These are phyloP conservation scores for Cicer yamashitae DNA, from an alignment of 306 rosid species.

Conservation along the genomic window DNA sequence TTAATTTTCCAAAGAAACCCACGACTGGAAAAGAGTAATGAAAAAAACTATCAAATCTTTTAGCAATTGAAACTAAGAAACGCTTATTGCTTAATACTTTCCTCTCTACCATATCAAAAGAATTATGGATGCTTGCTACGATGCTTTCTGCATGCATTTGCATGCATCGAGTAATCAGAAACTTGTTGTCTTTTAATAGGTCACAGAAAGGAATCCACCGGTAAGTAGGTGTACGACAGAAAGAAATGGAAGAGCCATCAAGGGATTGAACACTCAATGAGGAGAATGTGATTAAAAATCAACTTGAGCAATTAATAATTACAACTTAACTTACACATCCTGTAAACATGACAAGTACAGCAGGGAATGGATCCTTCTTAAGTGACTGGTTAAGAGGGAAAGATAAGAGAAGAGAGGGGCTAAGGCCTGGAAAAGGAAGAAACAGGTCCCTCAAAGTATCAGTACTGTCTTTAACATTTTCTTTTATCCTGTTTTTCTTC, in stretches of 20 bases:
- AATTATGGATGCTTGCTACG: background rate
- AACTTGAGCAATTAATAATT: background rate
- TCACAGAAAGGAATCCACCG: background rate
- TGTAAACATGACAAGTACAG: background rate
- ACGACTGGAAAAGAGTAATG: background rate
- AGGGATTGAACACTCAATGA: background rate
- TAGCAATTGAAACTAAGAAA: constrained; percentile 7
- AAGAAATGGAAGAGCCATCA: background rate
- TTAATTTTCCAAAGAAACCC: constrained; percentile 25
- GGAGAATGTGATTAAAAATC: constrained; percentile 3
- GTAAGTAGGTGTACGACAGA: background rate
- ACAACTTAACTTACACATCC: background rate
- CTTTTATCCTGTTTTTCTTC: background rate
- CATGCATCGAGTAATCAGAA: background rate
- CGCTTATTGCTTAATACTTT: background rate
- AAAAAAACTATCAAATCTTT: background rate
- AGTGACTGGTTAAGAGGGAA: constrained; percentile 1
- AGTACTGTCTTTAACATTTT: background rate
- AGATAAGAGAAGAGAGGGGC: background rate
- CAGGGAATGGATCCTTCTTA: background rate
- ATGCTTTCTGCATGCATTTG: background rate
- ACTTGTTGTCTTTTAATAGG: background rate
- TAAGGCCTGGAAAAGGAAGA: background rate
- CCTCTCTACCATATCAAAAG: background rate
- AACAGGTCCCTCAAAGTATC: background rate